Base-by-base conservation (phyloP, 352 stramenopile genomes). In the Plasmopara viticola region DNA sequence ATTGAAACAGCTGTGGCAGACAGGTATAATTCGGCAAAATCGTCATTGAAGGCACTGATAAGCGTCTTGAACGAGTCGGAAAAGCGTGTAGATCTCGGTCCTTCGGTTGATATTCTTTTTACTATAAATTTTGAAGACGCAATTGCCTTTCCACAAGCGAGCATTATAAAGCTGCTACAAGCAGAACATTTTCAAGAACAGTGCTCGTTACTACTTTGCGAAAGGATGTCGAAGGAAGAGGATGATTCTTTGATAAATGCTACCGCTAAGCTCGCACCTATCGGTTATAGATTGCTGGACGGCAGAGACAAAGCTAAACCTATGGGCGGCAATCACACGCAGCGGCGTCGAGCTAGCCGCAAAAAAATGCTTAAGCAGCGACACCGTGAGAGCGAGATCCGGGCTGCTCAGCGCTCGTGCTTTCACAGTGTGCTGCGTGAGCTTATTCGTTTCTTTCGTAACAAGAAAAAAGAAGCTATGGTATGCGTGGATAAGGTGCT, bases 141-240 rank as follows among this genome's bases (percentile, higher is more conserved):
- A 5, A 53, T 78, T 25, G 20, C 41, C 0, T 58, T 47, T 13
- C 80, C 83, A 12, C 76, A 94, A 61, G 55, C 67, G 3, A 68
- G 70, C 14, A 63, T 84, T 4, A 58, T 91, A 9, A 71, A 75
- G 35, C 58, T 94, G 9, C 56, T 94, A n/a, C 49, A 88, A 9
- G 78, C 78, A 4, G 84, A 91, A 48, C 52, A 87, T 17, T 44
- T 94, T 12, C 84, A 94, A 58, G 80, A 74, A 6, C 66, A 86
- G 28, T 90, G 78, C 30, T 84, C 80, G 2, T 40, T 72, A n/a
- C 49, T 90, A 9, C 52, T 94, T n/a, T 74, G 60, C 14, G 75
- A 87, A 30, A 74, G 63, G 25, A 29, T 90, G 13, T 61, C 62
- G 5, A 66, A 59, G 14, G 71, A 85, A 58, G 64, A 76, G 13